Evolutionary conservation across 371 early-diverging fungal genomes (phyloP), one percentile per base, ranked within the genome.

Genomic region (Lichtheimia corymbifera): DNA sequence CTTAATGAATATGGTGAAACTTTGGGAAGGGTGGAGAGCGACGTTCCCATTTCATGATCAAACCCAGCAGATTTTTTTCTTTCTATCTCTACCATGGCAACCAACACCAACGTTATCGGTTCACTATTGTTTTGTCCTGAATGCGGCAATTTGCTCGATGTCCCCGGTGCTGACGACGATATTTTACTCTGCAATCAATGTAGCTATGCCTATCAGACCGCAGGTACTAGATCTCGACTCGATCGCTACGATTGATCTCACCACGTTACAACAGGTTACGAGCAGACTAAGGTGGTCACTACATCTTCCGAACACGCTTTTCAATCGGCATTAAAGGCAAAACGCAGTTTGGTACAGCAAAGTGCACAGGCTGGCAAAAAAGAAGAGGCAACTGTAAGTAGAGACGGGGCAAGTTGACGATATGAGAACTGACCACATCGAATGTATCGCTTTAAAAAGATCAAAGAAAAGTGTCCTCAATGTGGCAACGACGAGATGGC

Each of bases 401-500:
- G 17, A 40, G 28, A 63, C 52, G 14, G 22, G 13, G 18, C 41
- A 54, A 13, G 41, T 9, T 9, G 4, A 42, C 12, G 7, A 24
- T 50, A 27, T 18, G 15, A 28, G 28, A 35, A 35, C 35, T 35
- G 35, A 35, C 35, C 35, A 35, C 35, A 35, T 35, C 11, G 35
- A 11, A 35, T 35, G 35, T 40, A 50, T 14, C 20, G 18, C 43
- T 53, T 35, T 35, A 62, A 28, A 28, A 61, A 92, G 88, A 97
- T 98, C 58, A 91, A 97, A 72, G 96, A 98, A 74, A 91, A 90
- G 64, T 99, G 99, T 79, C 97, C 97, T n/a, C 88, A 93, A 66
- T 96, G 97, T 79, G 93, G 88, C 41, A 83, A 88, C 30, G 90
- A 90, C 12, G 96, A 99, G 79, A 96, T 99, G 96, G 91, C 88